Evolutionary conservation across 371 early-diverging fungal genomes (phyloP).

Genomic region (Basidiobolus meristosporus): DNA sequence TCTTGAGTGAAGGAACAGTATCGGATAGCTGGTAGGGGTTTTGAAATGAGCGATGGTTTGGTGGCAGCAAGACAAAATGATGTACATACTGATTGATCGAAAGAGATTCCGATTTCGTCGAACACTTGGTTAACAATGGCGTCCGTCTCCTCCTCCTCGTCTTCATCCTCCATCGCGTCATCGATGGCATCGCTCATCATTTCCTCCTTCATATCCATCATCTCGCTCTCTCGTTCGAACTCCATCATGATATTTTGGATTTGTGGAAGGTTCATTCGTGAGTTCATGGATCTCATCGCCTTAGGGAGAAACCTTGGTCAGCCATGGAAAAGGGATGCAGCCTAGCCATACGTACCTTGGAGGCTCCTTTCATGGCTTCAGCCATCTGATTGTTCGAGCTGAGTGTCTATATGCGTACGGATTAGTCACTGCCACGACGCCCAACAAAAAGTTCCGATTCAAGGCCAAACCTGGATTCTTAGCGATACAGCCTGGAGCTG

Average conservation of each 20-base stretch:
- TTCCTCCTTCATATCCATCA: conserved; percentile 97
- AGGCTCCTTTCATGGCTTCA: conserved; percentile 88
- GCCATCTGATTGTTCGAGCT: conserved; percentile 90
- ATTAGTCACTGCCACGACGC: neutral
- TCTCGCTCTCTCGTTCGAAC: conserved; percentile 81
- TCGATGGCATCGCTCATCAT: conserved; percentile 96
- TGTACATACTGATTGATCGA: conserved; percentile 31
- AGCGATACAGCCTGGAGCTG: conserved; percentile 85
- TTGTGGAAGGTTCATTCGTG: conserved; percentile 76
- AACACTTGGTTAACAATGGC: conserved; percentile 80
- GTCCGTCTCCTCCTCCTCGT: conserved; percentile 76
- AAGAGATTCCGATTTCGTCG: conserved; percentile 84
- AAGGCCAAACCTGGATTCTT: conserved; percentile 55
- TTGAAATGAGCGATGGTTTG: too few relatives aligned
- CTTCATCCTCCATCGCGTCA: conserved; percentile 84
- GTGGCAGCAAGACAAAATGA: conserved; percentile 1
- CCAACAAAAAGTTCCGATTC: conserved; percentile 1
- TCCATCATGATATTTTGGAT: conserved; percentile 93
- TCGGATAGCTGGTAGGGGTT: too few relatives aligned
- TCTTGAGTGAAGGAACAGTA: too few relatives aligned
- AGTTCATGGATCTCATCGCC: conserved; percentile 94
- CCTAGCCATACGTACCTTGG: conserved; percentile 33
- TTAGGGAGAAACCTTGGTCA: conserved; percentile 5
- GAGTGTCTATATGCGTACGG: conserved; percentile 34
- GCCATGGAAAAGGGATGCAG: neutral